Conservation (phyloP, 441 rosid genomes). For the Mallotus repandus region DNA sequence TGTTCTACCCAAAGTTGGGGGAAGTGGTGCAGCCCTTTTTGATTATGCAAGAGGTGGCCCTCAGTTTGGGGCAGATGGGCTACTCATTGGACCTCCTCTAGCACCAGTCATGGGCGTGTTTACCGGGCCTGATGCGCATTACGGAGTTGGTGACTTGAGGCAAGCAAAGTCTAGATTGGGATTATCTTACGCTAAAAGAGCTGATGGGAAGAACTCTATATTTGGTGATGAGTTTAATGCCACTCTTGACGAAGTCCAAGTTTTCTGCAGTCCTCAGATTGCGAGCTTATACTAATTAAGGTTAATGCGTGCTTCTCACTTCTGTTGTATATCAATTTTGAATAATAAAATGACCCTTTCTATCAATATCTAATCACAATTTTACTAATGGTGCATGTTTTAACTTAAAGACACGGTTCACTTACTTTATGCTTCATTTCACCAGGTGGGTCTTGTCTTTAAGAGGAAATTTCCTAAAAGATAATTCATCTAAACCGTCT, state of each 20-base stretch:
- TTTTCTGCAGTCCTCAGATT: constrained; percentile 74
- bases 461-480: constrained; percentile 5
- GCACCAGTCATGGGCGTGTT: constrained; percentile 86
- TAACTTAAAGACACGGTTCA: constrained; percentile 1
- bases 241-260: constrained; percentile 61
- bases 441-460: constrained; percentile 18
- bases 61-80: constrained; percentile 80
- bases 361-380: background rate
- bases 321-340: background rate
- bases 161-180: constrained; percentile 86
- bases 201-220: constrained; percentile 67
- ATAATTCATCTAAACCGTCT: constrained; percentile 1
- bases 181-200: constrained; percentile 77
- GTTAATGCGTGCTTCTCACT: background rate
- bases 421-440: constrained; percentile 13
- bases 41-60: constrained; percentile 86
- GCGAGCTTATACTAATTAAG: constrained; percentile 55
- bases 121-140: constrained; percentile 74
- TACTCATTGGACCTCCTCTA: constrained; percentile 72
- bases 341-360: background rate
- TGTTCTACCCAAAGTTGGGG: constrained; percentile 65
- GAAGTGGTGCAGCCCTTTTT: constrained; percentile 82
- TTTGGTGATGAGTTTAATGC: constrained; percentile 64
- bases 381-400: background rate
- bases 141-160: constrained; percentile 76